Conservation (phyloP, 2,329 filamentous ascomycete species). For the Cephalotrichum gorgonifer region DNA sequence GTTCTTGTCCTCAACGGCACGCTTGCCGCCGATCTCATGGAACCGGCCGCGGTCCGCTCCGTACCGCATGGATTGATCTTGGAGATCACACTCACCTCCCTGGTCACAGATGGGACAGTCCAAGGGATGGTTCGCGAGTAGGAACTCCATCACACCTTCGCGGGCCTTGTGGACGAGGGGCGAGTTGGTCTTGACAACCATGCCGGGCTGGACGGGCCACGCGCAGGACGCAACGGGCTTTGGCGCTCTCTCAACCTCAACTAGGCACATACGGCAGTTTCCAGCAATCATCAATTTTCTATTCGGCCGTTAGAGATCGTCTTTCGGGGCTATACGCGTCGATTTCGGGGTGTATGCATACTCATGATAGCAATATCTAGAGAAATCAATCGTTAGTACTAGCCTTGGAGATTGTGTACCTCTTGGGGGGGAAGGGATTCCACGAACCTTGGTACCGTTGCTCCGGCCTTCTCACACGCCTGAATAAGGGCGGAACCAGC, state of each 20-base stretch:
- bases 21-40: conserved; percentile 91
- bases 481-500: conserved; percentile 96
- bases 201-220: conserved; percentile 96
- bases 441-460: conserved; percentile 70
- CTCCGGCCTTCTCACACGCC: conserved; percentile 96
- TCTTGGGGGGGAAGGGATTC: no score
- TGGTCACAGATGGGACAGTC: conserved; percentile 98
- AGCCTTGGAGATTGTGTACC: no score
- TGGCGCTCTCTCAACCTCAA: conserved; percentile 91
- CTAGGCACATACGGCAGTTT: conserved; percentile 99
- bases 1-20: conserved; percentile 98
- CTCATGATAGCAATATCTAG: conserved; percentile 98
- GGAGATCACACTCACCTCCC: conserved; percentile 96
- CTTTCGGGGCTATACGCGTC: background rate
- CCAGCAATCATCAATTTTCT: conserved; percentile 98
- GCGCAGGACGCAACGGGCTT: conserved; percentile 98
- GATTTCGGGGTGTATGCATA: conserved; percentile 26
- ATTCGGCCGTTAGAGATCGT: conserved; percentile 27
- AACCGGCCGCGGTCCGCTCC: conserved; percentile 92
- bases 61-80: conserved; percentile 99
- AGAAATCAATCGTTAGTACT: conserved; percentile 8
- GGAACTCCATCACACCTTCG: conserved; percentile 98
- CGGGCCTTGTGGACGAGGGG: conserved; percentile 93
- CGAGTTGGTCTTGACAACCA: conserved; percentile 98
- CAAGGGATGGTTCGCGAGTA: conserved; percentile 90